A percentile compares a stretch with the other conserved stretches of the same genome.
Conservation (phyloP, 371 early-diverging fungal genomes). For the Mucor racemosus region DNA sequence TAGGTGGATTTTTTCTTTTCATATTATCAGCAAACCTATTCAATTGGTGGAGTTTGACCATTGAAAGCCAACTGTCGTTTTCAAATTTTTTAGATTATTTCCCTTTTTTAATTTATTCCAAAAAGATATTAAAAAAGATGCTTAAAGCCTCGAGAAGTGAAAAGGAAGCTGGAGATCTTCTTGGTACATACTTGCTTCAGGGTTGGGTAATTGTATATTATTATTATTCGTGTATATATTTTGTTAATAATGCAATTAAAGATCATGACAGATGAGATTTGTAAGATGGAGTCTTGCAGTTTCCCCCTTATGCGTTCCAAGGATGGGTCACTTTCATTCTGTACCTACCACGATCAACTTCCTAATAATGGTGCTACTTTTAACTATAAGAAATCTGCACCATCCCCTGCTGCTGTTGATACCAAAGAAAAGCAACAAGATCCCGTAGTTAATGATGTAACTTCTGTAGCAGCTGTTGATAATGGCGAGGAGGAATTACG, state of each 20-base stretch:
- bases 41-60: background rate
- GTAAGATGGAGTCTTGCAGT: slow-evolving; percentile 43
- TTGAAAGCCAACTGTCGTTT: background rate
- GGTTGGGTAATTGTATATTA: slow-evolving; percentile 46
- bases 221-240: background rate
- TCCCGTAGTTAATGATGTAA: background rate
- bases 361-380: slow-evolving; percentile 29
- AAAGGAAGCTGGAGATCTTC: slow-evolving; percentile 29
- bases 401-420: background rate
- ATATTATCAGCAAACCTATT: too few relatives aligned
- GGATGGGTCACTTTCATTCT: slow-evolving; percentile 52
- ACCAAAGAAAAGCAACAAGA: background rate
- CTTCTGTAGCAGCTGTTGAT: slow-evolving; percentile 14
- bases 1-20: too few relatives aligned
- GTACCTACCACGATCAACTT: slow-evolving; percentile 54
- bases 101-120: background rate
- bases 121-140: background rate
- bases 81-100: background rate
- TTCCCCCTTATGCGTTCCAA: slow-evolving; percentile 62
- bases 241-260: slow-evolving; percentile 6
- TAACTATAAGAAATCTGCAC: slow-evolving; percentile 2
- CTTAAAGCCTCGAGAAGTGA: slow-evolving; percentile 17
- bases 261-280: slow-evolving; percentile 59
- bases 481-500: slow-evolving; percentile 20
- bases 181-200: slow-evolving; percentile 49